A percentile compares a stretch with the other conserved stretches of the same genome.
Evolutionary conservation across 495 filamentous ascomycete species (phyloP).

Genomic region (Aspergillus funiculosus): DNA sequence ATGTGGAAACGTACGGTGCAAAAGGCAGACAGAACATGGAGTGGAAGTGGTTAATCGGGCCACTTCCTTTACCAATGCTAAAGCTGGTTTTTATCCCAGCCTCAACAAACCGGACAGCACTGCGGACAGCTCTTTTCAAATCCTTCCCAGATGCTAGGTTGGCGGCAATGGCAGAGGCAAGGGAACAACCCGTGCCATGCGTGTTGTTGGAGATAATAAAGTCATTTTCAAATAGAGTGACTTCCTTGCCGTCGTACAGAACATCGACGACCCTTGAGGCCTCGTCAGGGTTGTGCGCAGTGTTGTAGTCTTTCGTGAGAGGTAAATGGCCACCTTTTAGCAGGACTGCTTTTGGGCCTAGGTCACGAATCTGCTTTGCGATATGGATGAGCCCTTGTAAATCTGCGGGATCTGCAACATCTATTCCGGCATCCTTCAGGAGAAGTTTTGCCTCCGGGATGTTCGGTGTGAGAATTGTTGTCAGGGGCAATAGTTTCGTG

Average conservation of each 20-base stretch:
- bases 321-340: slow-evolving; percentile 94
- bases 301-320: slow-evolving; percentile 52
- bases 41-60: slow-evolving; percentile 93
- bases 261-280: slow-evolving; percentile 67
- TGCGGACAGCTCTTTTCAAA: slow-evolving; percentile 58
- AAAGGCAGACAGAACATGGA: slow-evolving; percentile 75
- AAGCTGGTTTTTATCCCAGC: slow-evolving; percentile 74
- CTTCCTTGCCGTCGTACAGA: slow-evolving; percentile 54
- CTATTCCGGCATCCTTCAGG: slow-evolving; percentile 52
- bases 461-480: slow-evolving; percentile 85
- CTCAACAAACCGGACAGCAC: slow-evolving; percentile 73
- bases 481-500: slow-evolving; percentile 62
- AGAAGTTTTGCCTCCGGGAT: slow-evolving; percentile 80
- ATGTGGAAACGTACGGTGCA: slow-evolving; percentile 56
- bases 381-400: slow-evolving; percentile 58
- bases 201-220: slow-evolving; percentile 73
- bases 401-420: slow-evolving; percentile 43
- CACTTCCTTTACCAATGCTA: slow-evolving; percentile 71
- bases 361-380: slow-evolving; percentile 56
- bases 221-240: slow-evolving; percentile 56
- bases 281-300: slow-evolving; percentile 51
- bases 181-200: slow-evolving; percentile 91
- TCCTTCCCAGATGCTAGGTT: slow-evolving; percentile 66
- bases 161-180: slow-evolving; percentile 88
- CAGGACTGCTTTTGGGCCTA: slow-evolving; percentile 75